Percentiles rank a stretch among this genome's conserved stretches.
Evolutionary conservation across 2,329 filamentous ascomycete genomes (phyloP).

Genomic region (Thermomyces lanuginosus): DNA sequence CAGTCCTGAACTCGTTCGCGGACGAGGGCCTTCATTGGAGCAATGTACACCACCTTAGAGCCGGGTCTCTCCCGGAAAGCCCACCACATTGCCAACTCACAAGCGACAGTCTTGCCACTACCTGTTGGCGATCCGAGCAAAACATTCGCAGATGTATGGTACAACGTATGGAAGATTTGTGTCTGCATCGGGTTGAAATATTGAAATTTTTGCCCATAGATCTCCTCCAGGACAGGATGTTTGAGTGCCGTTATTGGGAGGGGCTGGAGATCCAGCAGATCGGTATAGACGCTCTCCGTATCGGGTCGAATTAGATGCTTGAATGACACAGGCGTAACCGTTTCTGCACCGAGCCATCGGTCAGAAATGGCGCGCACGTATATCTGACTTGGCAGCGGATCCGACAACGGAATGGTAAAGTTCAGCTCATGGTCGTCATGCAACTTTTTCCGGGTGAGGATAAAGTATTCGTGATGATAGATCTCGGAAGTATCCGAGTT

Average conservation of each 20-base stretch:
- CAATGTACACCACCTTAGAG: slow-evolving; percentile 97
- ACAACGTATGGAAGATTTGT: slow-evolving; percentile 92
- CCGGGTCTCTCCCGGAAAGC: slow-evolving; percentile 87
- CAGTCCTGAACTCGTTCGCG: slow-evolving; percentile 93
- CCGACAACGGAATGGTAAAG: slow-evolving; percentile 88
- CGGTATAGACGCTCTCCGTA: slow-evolving; percentile 93
- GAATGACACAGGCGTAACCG: slow-evolving; percentile 86
- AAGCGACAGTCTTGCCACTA: slow-evolving; percentile 92
- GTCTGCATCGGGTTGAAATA: slow-evolving; percentile 99
- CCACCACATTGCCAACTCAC: slow-evolving; percentile 98
- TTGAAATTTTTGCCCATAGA: slow-evolving; percentile 77
- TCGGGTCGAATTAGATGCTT: slow-evolving; percentile 95
- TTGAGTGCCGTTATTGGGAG: slow-evolving; percentile 74
- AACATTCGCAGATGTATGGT: slow-evolving; percentile 82
- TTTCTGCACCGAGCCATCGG: slow-evolving; percentile 91
- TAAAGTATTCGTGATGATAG: slow-evolving; percentile 94
- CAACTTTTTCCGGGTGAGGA: slow-evolving; percentile 74
- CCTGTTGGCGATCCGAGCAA: slow-evolving; percentile 90
- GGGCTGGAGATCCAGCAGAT: slow-evolving; percentile 80
- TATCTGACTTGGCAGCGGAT: slow-evolving; percentile 86
- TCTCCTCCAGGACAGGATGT: slow-evolving; percentile 69
- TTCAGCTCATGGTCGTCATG: slow-evolving; percentile 95
- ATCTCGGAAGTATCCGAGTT: slow-evolving; percentile 96
- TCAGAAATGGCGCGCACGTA: slow-evolving; percentile 92
- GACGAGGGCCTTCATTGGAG: slow-evolving; percentile 96